Base-by-base conservation (phyloP, 1,284 basidiomycete genomes). In the Vanrija pseudolonga region DNA sequence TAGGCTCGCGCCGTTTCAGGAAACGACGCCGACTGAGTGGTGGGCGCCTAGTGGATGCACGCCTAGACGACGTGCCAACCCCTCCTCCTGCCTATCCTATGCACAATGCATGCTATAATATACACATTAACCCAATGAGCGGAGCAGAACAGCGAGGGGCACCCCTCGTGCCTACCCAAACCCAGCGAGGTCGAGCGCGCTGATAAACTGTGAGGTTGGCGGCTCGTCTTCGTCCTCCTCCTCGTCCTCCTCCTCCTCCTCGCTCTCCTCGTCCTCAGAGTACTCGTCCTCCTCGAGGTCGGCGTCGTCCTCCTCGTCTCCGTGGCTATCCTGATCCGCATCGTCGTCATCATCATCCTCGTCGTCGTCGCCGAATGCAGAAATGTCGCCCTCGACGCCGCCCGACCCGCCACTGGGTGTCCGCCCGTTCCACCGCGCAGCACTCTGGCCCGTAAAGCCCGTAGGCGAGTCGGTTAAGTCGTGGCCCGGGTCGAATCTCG, bases 141-240 rank as follows among this genome's bases (percentile, higher is more conserved):
- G 14, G 4, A 15, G 12, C 7, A 3, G 32, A 12, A 14, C 12
- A 1, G 14, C 32, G 2, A n/a, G n/a, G n/a, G n/a, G n/a, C n/a
- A n/a, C n/a, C n/a, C n/a, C n/a, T 12, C 32, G 12, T 3, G n/a
- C 38, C 20, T 38, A 48, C 37, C 41, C 41, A 38, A 47, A 51
- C 6, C 56, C 56, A 7, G 70, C 72, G 26, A 74, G 58, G 55
- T 74, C 72, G 45, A 74, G 59, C 23, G 72, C 72, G 36, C 62
- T 66, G 44, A 74, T 73, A 59, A 70, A 70, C 48, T 73, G 70
- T 20, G 72, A 73, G 22, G 66, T 59, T 0, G 67, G 55, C 39
- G 62, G 61, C 18, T 66, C 47, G 15, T 67, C 67, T 2, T 66
- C 65, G 7, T 69, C 68, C 1, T 68, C 65, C 1, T 72, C 67